Evolutionary conservation across 352 stramenopile genomes (phyloP).

Genomic region (Pythium pectinolyticum): DNA sequence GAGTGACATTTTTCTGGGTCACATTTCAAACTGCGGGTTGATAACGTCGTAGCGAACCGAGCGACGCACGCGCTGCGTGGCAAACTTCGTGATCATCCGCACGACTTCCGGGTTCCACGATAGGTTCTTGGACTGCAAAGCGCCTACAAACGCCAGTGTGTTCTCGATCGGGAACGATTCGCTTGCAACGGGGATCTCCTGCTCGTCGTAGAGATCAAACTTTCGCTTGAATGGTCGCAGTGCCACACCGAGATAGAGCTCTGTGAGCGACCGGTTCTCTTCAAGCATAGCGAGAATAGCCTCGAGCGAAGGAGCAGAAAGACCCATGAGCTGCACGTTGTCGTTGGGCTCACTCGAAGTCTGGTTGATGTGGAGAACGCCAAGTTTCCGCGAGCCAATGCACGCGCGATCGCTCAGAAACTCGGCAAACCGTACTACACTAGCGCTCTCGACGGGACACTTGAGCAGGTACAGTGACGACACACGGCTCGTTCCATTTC

Average conservation of each 20-base stretch:
- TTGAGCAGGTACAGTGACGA: slow-evolving; percentile 22
- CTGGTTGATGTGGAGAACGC: slow-evolving; percentile 17
- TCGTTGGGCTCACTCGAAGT: not conserved
- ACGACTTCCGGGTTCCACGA: slow-evolving; percentile 12
- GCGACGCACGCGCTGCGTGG: slow-evolving; percentile 7
- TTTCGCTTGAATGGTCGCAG: slow-evolving; percentile 12
- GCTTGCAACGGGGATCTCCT: slow-evolving; percentile 13
- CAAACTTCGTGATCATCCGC: slow-evolving; percentile 1
- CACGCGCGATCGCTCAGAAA: slow-evolving; percentile 4
- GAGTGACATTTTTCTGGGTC: no score
- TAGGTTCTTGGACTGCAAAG: slow-evolving; percentile 2
- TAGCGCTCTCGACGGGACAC: slow-evolving; percentile 4
- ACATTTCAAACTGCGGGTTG: no score
- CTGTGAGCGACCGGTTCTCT: slow-evolving; percentile 10
- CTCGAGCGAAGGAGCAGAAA: slow-evolving; percentile 1
- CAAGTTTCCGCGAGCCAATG: slow-evolving; percentile 7
- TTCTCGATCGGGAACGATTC: slow-evolving; percentile 1
- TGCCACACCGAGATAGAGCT: slow-evolving; percentile 18
- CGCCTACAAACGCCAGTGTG: slow-evolving; percentile 14
- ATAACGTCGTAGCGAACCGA: slow-evolving; percentile 21
- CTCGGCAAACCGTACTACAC: slow-evolving; percentile 7
- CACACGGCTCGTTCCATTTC: slow-evolving; percentile 1
- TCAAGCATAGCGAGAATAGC: slow-evolving; percentile 15
- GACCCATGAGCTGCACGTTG: not conserved
- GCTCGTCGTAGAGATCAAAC: slow-evolving; percentile 18